These are phyloP conservation scores for Pythium periplocum DNA, from an alignment of 352 stramenopile species.

Conservation along the genomic window DNA sequence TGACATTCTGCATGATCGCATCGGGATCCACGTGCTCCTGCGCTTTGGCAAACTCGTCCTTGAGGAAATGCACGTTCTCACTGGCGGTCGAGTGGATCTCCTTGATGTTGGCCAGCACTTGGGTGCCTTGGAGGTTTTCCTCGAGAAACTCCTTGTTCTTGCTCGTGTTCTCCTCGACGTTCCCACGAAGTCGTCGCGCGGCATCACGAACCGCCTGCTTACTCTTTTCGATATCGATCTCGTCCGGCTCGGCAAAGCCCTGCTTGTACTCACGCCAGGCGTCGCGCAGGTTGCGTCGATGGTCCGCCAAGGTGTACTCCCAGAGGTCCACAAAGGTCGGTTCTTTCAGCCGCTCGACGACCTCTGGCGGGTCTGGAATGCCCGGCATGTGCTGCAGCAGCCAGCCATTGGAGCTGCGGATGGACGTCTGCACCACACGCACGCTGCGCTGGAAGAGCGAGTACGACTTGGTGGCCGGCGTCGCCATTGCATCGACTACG, in stretches of 20 bases:
- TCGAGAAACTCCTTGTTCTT: slow-evolving; percentile 59
- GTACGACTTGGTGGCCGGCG: slow-evolving; percentile 43
- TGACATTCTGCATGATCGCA: slow-evolving; percentile 47
- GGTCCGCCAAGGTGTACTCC: slow-evolving; percentile 70
- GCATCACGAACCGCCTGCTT: slow-evolving; percentile 58
- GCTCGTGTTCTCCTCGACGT: slow-evolving; percentile 46
- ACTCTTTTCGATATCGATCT: slow-evolving; percentile 55
- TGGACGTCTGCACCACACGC: slow-evolving; percentile 61
- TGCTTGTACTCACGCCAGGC: slow-evolving; percentile 73
- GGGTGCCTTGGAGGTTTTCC: slow-evolving; percentile 62
- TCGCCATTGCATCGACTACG: slow-evolving; percentile 6
- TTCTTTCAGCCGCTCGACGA: slow-evolving; percentile 30
- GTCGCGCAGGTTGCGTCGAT: slow-evolving; percentile 48
- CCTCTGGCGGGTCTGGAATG: slow-evolving; percentile 65
- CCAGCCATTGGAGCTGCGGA: slow-evolving; percentile 45
- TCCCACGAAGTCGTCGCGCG: slow-evolving; percentile 34
- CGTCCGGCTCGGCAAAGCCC: slow-evolving; percentile 45
- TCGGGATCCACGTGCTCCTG: slow-evolving; percentile 62
- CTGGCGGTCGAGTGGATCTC: slow-evolving; percentile 36
- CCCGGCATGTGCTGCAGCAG: slow-evolving; percentile 53
- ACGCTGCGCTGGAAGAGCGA: slow-evolving; percentile 75
- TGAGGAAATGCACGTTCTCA: slow-evolving; percentile 53
- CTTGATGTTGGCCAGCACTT: slow-evolving; percentile 53
- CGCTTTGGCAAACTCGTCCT: slow-evolving; percentile 42
- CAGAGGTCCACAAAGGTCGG: slow-evolving; percentile 70